Evolutionary conservation across 192 early-diverging fungal genomes (phyloP), one percentile per base, ranked within the genome.

Genomic region (Mortierella alpina): DNA sequence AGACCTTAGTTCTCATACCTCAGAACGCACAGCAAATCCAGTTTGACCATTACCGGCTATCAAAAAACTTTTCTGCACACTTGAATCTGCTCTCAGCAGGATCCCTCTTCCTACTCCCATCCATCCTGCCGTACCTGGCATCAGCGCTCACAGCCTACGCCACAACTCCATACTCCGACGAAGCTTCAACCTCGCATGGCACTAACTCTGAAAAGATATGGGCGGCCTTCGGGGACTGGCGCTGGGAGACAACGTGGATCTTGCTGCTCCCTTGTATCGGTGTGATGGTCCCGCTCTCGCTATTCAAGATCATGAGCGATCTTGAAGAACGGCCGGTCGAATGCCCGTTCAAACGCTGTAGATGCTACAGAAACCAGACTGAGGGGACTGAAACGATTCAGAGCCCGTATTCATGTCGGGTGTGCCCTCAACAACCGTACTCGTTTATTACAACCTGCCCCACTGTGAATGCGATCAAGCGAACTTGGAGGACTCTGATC

Each of bases 11-110:
- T 31, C 31, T 31, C 31, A 31, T 31, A 31, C 31, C 31, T 31
- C 31, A 31, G 31, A 3, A 31, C 31, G 31, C 31, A 47, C 7
- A 56, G 42, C 41, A 39, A n/a, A 23, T 2, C 12, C 18, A 14
- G 60, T 5, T 44, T 13, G 63, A 53, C 4, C 50, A 60, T 12
- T 40, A 52, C 59, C 42, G 23, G 0, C 52, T 59, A 7, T 70
- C 70, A 22, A 55, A 51, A 18, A 31, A 63, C 0, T 52, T 80
- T 10, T 31, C 66, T 6, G 56, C 51, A 17, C 77, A 80, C 23
- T 47, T 80, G 9, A 65, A 80, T 20, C 23, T 80, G 45, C 54
- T 72, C 44, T 68, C 70, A 9, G 77, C 77, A 17, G 77, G 77
- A 10, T 62, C 65, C 4, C 23, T 80, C 5, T 80, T 80, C 53